Conservation (phyloP, 805 yeast species). For the Lipomyces yamadae region DNA sequence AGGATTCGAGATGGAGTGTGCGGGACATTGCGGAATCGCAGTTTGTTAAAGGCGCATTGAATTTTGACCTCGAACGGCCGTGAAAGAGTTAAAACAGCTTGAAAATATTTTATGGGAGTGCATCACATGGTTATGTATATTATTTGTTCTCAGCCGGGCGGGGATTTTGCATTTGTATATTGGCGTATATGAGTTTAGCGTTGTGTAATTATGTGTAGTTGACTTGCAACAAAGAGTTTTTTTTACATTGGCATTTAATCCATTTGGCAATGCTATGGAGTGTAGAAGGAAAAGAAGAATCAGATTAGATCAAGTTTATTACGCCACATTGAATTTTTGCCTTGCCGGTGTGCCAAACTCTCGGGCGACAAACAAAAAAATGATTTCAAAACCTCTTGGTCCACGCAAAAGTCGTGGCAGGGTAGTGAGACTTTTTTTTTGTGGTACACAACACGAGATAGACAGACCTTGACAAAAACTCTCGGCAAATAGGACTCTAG, state of each 20-base stretch:
- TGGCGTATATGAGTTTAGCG: neutral
- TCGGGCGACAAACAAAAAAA: neutral
- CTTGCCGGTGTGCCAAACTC: neutral
- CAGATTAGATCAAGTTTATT: constrained; percentile 31
- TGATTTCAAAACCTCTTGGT: neutral
- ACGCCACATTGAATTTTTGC: neutral
- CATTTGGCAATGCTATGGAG: neutral
- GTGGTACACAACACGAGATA: neutral
- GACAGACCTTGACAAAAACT: neutral
- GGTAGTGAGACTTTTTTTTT: neutral
- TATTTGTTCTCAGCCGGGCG: neutral
- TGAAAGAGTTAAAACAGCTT: neutral
- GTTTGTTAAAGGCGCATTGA: constrained; percentile 48
- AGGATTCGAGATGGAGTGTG: constrained; percentile 53
- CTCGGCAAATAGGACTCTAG: neutral
- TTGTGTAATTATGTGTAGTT: neutral
- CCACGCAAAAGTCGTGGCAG: neutral
- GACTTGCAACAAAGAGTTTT: neutral
- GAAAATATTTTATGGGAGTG: neutral
- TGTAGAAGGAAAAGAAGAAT: neutral
- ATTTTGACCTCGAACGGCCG: neutral
- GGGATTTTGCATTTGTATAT: neutral
- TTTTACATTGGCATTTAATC: neutral
- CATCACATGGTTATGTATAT: neutral
- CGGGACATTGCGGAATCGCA: constrained; percentile 44